A percentile compares a stretch with the other conserved stretches of the same genome.
phyloP scores from a whole-genome alignment of 1,139 yeast species.

The Suhomyces anneliseae region DNA sequence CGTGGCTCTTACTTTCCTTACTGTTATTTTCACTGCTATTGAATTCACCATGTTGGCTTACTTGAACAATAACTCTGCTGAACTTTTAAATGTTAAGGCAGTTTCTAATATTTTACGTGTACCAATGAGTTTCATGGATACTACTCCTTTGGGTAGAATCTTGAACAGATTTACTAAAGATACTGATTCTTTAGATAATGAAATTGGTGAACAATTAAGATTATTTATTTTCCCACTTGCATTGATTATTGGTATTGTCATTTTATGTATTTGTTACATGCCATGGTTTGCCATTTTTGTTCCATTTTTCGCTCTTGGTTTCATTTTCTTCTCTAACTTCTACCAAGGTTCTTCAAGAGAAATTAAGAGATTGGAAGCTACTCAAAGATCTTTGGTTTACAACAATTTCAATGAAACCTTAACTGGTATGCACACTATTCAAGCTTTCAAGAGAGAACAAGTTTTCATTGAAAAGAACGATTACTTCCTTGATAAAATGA shows the following conservation, averaged over 20 bases:
- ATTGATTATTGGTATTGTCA: conserved; percentile 41
- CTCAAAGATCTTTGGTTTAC: conserved; percentile 46
- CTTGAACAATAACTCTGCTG: conserved; percentile 47
- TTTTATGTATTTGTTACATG: conserved; percentile 44
- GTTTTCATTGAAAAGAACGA: conserved; percentile 39
- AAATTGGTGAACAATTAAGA: conserved; percentile 46
- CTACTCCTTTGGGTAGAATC: conserved; percentile 47
- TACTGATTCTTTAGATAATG: conserved; percentile 49
- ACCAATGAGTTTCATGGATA: conserved; percentile 48
- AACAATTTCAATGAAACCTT: conserved; percentile 48
- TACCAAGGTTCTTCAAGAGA: conserved; percentile 48
- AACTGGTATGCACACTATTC: conserved; percentile 46
- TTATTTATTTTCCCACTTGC: conserved; percentile 43
- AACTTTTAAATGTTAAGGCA: conserved; percentile 38
- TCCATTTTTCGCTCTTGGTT: conserved; percentile 36
- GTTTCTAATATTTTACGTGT: conserved; percentile 40
- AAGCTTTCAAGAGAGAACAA: conserved; percentile 34
- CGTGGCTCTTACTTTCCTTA: conserved; percentile 30
- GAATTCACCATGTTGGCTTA: conserved; percentile 58
- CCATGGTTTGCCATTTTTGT: conserved; percentile 51
- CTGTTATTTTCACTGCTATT: conserved; percentile 48
- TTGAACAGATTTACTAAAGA: conserved; percentile 58
- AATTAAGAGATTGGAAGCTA: conserved; percentile 45
- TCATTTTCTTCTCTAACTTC: conserved; percentile 37
- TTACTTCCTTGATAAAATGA: conserved; percentile 37